These are phyloP conservation scores for Lasiodiplodia hormozganensis DNA, from an alignment of 2,329 filamentous ascomycete genomes.

Conservation along the genomic window DNA sequence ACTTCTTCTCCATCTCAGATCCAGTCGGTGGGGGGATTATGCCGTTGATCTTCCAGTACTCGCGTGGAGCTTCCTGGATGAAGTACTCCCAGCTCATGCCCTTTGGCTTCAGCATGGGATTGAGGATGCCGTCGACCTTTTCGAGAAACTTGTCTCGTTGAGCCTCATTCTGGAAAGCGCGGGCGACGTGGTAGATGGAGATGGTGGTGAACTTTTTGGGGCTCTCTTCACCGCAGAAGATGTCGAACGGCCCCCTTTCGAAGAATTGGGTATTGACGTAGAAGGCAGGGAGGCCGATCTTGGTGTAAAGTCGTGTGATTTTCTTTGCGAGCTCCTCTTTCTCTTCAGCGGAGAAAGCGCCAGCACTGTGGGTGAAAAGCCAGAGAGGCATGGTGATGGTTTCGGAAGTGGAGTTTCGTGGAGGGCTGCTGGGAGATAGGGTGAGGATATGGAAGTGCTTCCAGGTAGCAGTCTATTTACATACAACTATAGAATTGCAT, in stretches of 20 bases:
- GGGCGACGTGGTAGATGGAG: background rate
- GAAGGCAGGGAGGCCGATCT: slow-evolving; percentile 48
- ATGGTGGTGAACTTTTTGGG: slow-evolving; percentile 1
- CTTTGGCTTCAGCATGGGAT: slow-evolving; percentile 48
- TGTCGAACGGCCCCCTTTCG: slow-evolving; percentile 33
- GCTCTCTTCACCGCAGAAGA: slow-evolving; percentile 40
- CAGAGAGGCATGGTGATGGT: slow-evolving; percentile 48
- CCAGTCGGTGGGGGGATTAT: slow-evolving; percentile 42
- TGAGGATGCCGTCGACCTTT: slow-evolving; percentile 42
- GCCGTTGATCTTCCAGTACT: slow-evolving; percentile 53
- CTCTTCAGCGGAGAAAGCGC: slow-evolving; percentile 41
- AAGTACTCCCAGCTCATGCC: slow-evolving; percentile 54
- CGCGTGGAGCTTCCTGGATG: slow-evolving; percentile 50
- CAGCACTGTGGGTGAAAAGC: slow-evolving; percentile 47
- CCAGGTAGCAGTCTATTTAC: background rate
- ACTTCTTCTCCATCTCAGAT: slow-evolving; percentile 43
- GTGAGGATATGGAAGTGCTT: background rate
- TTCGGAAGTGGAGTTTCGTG: background rate
- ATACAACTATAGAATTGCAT: background rate
- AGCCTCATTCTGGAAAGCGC: slow-evolving; percentile 17
- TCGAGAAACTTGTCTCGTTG: slow-evolving; percentile 25
- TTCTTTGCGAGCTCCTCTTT: slow-evolving; percentile 43
- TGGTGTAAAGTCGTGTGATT: slow-evolving; percentile 50
- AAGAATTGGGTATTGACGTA: slow-evolving; percentile 52
- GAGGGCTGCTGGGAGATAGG: background rate